Percentiles rank a stretch among this genome's conserved stretches.
phyloP scores from a whole-genome alignment of 2,329 filamentous ascomycete genomes.

The Fusarium pseudonygamai region DNA sequence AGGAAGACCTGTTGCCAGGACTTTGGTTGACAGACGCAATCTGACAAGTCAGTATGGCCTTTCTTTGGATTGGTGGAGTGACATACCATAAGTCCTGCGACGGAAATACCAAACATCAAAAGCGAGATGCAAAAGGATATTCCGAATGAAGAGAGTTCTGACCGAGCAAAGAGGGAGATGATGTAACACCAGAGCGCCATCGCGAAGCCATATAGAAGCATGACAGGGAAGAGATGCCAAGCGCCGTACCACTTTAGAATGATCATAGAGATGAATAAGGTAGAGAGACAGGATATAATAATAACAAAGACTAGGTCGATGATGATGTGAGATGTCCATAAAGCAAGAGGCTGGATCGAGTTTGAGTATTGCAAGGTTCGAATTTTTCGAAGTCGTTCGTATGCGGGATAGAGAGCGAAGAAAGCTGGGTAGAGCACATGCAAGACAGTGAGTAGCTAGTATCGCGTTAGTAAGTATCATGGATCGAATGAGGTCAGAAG shows the following conservation, averaged over 20 bases:
- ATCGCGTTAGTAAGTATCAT: neutral
- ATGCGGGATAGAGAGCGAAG: conserved; percentile 5
- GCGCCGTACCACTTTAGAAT: neutral
- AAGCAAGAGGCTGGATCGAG: neutral
- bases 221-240: neutral
- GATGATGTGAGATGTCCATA: neutral
- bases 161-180: neutral
- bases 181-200: conserved; percentile 1
- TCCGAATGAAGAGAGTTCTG: neutral
- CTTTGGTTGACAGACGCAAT: neutral
- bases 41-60: neutral
- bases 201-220: neutral
- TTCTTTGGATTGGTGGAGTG: accelerated
- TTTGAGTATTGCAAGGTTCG: conserved; percentile 20
- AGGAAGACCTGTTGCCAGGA: neutral
- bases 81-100: neutral
- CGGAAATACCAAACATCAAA: neutral
- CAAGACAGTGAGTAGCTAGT: conserved; percentile 1
- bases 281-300: neutral
- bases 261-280: neutral
- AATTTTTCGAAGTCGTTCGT: conserved; percentile 7
- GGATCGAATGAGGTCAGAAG: no score
- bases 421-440: conserved; percentile 7
- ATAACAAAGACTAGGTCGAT: conserved; percentile 3
- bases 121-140: neutral